These are phyloP conservation scores for Ploettnerulaceae sp. DNA, from an alignment of 2,329 filamentous ascomycete genomes.

Conservation along the genomic window DNA sequence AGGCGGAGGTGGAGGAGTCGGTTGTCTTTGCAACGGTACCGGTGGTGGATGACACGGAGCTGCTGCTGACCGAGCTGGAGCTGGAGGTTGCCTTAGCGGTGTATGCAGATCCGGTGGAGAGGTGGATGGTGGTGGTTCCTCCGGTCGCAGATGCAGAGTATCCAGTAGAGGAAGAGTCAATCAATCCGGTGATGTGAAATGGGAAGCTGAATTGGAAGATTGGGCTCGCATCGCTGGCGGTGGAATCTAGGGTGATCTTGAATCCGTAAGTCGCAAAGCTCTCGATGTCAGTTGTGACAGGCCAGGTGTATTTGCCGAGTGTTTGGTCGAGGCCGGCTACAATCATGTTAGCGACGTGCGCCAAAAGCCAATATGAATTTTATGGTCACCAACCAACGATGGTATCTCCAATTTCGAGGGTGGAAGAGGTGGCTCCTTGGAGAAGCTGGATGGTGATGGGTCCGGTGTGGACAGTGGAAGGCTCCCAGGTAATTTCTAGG, in stretches of 20 bases:
- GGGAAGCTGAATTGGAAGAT: slow-evolving; percentile 60
- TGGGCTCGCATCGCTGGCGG: slow-evolving; percentile 34
- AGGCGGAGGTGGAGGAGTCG: slow-evolving; percentile 7
- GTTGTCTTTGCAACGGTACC: too few relatives aligned
- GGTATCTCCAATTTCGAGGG: slow-evolving; percentile 37
- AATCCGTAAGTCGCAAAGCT: slow-evolving; percentile 51
- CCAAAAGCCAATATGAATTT: neutral
- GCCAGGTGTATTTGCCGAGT: slow-evolving; percentile 46
- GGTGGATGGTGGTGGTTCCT: slow-evolving; percentile 13
- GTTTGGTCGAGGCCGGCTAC: slow-evolving; percentile 46
- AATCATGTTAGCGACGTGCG: slow-evolving; percentile 14
- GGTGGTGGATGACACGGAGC: too few relatives aligned
- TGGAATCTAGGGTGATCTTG: slow-evolving; percentile 45
- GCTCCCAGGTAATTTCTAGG: slow-evolving; percentile 48
- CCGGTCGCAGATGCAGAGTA: slow-evolving; percentile 5
- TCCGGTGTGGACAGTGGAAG: slow-evolving; percentile 36
- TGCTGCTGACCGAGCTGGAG: slow-evolving; percentile 1
- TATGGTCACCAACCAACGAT: slow-evolving; percentile 46
- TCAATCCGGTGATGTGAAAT: slow-evolving; percentile 39
- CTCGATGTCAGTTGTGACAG: slow-evolving; percentile 42
- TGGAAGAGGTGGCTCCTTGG: slow-evolving; percentile 45
- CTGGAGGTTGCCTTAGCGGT: slow-evolving; percentile 2
- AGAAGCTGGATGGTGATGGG: slow-evolving; percentile 51
- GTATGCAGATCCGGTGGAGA: slow-evolving; percentile 12
- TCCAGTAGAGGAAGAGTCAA: slow-evolving; percentile 10